Evolutionary conservation across 1,139 yeast species (phyloP), one percentile per base, ranked within the genome.

Genomic region (Yamadazyma taylorii): DNA sequence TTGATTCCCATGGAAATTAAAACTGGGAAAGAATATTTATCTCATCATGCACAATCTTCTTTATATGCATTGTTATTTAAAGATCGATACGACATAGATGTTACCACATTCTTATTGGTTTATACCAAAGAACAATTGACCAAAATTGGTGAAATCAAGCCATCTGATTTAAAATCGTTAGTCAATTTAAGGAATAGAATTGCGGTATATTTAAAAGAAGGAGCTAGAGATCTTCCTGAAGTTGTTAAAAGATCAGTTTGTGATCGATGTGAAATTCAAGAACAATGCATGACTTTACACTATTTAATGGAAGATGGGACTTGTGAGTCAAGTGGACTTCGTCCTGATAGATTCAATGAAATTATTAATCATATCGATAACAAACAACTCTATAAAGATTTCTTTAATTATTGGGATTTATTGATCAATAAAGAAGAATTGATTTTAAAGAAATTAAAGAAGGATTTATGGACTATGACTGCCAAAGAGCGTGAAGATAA

Each of bases 41-140:
- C 84, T 3, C 97, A 92, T 57, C 79, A 85, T 33, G 96, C 95
- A 0, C 99, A 92, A 55, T 85, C 95, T 0, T 73, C 90, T 0
- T 66, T 94, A n/a, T 92, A 92, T 56, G 81, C 95, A 0, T 62
- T 92, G 14, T 63, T 92, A 42, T 73, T 89, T 51, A 79, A 81
- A 36, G 97, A 92, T 47, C 66, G 95, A 27, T 92, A 92, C 54
- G 82, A 79, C 25, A 59, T 82, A 37, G 81, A 82, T 27, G 74
- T 86, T 3, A 67, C 73, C 9, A 77, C 80, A 39, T 87, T 84
- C 36, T 60, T 89, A 30, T 63, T 92, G 30, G 86, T 85, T 14
- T 92, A 90, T 57, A 80, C 96, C 0, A 82, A 81, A 43, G 72
- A 75, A 25, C 70, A 73, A 34, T 67, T 75, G 23, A 74, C 85